Base-by-base conservation (phyloP, 352 stramenopile species). In the Globisporangium irregulare region DNA sequence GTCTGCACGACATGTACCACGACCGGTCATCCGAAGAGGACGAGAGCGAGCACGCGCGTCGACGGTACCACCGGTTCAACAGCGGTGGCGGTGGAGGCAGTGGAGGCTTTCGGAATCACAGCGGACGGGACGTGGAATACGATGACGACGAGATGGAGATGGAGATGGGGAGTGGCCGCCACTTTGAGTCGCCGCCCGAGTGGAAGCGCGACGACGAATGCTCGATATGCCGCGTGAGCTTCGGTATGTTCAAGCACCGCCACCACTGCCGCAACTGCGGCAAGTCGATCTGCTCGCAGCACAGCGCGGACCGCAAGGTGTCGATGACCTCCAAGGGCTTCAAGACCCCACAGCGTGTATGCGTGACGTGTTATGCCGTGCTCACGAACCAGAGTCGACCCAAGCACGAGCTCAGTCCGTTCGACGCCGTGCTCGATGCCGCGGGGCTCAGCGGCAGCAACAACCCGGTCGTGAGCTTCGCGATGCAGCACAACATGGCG, bases 231-330 rank as follows among this genome's bases (percentile, higher is more conserved):
- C 77, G 76, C 38, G 82, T 73, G 27, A 88, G 72, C 46, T 95
- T 95, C 60, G 81, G 80, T 50, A 90, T 95, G 78, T 93, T 95
- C 65, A 95, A 93, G 68, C 87, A 92, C 62, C 86, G 86, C 3
- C 86, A 94, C 68, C 86, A 94, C 73, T 94, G 86, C 72, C 84
- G 86, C 27, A 93, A 93, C 71, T 94, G 86, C 60, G 86, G 86
- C 29, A 89, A 92, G 51, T 92, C 82, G 32, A 92, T 94, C 65
- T 94, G 86, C 73, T 88, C 80, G 38, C 81, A 91, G 46, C 87
- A 95, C 69, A 93, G 83, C 64, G 84, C 86, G 6, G 86, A 91
- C 63, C 92, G 91, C 72, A 94, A 94, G 67, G 79, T 93, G 51
- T 62, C 72, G 15, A 91, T 94, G 73, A 68, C 76, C 27, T 63